Conservation (phyloP, 2,329 filamentous ascomycete genomes). For the Trichoderma aggressivum region DNA sequence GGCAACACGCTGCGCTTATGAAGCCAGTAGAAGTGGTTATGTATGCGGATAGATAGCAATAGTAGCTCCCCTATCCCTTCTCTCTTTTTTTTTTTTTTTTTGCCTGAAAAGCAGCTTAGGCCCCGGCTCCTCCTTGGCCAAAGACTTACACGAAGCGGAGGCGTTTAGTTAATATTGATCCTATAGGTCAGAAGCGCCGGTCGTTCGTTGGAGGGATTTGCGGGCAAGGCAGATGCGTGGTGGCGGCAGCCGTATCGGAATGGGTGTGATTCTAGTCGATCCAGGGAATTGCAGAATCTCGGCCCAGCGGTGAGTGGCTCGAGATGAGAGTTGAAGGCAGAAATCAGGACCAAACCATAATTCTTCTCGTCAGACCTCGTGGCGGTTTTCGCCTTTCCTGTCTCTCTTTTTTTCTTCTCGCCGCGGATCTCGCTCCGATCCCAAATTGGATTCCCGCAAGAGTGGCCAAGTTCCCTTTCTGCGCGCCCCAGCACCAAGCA, state of each 20-base stretch:
- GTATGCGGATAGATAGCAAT: background rate
- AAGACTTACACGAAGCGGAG: slow-evolving; percentile 11
- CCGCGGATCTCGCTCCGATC: background rate
- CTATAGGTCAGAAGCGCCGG: slow-evolving; percentile 7
- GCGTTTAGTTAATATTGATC: slow-evolving; percentile 5
- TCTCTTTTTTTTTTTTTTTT: background rate
- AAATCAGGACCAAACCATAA: background rate
- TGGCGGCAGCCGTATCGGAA: slow-evolving; percentile 4
- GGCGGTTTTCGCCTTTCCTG: background rate
- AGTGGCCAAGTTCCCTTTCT: background rate
- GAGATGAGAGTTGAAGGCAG: background rate
- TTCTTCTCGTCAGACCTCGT: background rate
- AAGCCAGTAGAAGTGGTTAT: background rate
- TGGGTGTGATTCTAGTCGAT: background rate
- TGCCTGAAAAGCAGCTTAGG: background rate
- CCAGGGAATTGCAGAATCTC: background rate
- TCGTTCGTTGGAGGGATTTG: slow-evolving; percentile 11
- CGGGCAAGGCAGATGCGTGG: slow-evolving; percentile 11
- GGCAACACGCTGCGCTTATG: background rate
- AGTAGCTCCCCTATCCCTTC: background rate
- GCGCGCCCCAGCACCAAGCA: background rate
- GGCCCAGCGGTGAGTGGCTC: background rate
- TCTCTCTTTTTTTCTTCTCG: background rate
- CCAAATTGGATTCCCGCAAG: background rate
- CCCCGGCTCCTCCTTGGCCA: background rate